These are phyloP conservation scores for Helotiales sp. DNA, from an alignment of 2,329 filamentous ascomycete genomes.

Conservation along the genomic window DNA sequence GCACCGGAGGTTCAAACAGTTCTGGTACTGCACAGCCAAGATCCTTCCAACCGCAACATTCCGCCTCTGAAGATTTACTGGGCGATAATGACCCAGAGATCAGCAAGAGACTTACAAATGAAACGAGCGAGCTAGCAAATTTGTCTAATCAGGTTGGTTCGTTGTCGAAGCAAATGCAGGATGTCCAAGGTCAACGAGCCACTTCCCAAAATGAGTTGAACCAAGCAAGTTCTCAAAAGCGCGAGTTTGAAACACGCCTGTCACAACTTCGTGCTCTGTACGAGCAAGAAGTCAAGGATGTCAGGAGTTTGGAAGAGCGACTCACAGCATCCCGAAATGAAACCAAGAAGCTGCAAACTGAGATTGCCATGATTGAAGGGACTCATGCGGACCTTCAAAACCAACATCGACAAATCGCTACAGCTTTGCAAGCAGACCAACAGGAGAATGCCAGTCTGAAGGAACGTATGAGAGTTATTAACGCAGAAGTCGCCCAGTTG, in stretches of 20 bases:
- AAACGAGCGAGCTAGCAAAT: slow-evolving; percentile 92
- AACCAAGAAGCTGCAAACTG: slow-evolving; percentile 81
- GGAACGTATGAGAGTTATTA: slow-evolving; percentile 83
- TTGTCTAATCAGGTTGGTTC: slow-evolving; percentile 94
- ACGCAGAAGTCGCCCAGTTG: slow-evolving; percentile 80
- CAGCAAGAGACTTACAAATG: slow-evolving; percentile 84
- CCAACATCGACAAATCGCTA: slow-evolving; percentile 77
- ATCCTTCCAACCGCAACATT: slow-evolving; percentile 49
- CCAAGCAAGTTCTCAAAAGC: slow-evolving; percentile 84
- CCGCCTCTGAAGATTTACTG: slow-evolving; percentile 80
- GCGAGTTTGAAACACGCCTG: slow-evolving; percentile 87
- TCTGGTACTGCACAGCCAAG: slow-evolving; percentile 42
- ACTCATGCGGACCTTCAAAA: slow-evolving; percentile 79
- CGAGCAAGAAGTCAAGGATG: slow-evolving; percentile 89
- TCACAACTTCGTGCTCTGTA: slow-evolving; percentile 86
- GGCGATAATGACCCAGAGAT: slow-evolving; percentile 88
- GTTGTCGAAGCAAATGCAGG: slow-evolving; percentile 91
- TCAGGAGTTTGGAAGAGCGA: slow-evolving; percentile 83
- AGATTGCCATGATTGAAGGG: slow-evolving; percentile 82
- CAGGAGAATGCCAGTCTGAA: slow-evolving; percentile 86
- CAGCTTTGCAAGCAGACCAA: slow-evolving; percentile 82
- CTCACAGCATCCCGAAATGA: slow-evolving; percentile 77
- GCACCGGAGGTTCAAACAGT: slow-evolving; percentile 63
- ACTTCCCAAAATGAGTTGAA: slow-evolving; percentile 81
- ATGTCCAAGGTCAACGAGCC: slow-evolving; percentile 81